These are phyloP conservation scores for Oleoguttula mirabilis DNA, from an alignment of 495 filamentous ascomycete genomes.

Conservation along the genomic window DNA sequence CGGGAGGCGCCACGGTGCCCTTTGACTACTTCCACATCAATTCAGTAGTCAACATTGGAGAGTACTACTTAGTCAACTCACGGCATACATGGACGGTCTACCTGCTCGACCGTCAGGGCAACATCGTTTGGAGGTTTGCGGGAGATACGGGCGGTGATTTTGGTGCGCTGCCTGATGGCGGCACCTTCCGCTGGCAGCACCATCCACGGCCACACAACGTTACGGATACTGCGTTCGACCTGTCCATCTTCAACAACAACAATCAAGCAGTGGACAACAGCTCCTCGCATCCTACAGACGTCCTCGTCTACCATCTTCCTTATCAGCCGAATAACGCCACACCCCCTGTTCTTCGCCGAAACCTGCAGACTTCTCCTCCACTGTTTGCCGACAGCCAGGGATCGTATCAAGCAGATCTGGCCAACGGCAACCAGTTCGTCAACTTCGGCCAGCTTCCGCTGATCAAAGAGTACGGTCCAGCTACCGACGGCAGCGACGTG, in stretches of 20 bases:
- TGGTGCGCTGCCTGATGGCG: constrained; percentile 21
- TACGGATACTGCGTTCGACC: background rate
- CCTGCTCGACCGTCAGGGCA: constrained; percentile 32
- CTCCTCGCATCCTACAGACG: constrained; percentile 2
- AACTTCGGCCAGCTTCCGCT: constrained; percentile 16
- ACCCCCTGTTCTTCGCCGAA: background rate
- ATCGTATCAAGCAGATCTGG: constrained; percentile 6
- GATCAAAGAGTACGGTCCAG: constrained; percentile 12
- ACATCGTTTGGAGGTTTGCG: constrained; percentile 34
- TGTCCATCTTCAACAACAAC: constrained; percentile 20
- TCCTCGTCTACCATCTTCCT: constrained; percentile 7
- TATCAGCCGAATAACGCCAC: constrained; percentile 3
- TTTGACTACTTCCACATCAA: constrained; percentile 41
- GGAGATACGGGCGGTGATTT: constrained; percentile 36
- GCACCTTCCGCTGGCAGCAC: constrained; percentile 20
- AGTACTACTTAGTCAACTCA: constrained; percentile 32
- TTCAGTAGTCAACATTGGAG: constrained; percentile 34
- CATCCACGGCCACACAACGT: constrained; percentile 13
- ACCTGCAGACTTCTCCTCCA: background rate
- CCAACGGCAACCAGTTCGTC: constrained; percentile 15
- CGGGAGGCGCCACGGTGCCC: constrained; percentile 16
- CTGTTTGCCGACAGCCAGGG: constrained; percentile 16
- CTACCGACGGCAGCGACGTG: constrained; percentile 3
- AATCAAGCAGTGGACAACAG: constrained; percentile 6
- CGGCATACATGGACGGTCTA: constrained; percentile 30